Percentiles rank a stretch among this genome's conserved stretches.
Conservation (phyloP, 257 asterid genomes). For the Scutellaria minor region DNA sequence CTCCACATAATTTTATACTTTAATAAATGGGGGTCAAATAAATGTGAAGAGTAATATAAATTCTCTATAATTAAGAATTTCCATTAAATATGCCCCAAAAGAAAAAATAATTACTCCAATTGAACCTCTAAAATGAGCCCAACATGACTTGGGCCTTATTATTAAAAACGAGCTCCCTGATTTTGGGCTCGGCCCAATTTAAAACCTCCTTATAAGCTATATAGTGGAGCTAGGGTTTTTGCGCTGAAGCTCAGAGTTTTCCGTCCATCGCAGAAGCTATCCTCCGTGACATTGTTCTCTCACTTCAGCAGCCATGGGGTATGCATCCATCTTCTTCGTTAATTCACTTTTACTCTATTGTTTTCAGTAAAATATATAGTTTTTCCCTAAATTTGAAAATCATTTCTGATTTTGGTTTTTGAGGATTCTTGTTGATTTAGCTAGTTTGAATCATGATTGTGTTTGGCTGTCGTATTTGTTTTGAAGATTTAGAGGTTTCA, state of each 20-base stretch:
- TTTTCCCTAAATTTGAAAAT: background rate
- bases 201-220: background rate
- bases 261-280: background rate
- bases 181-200: background rate
- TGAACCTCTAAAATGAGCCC: too few relatives aligned
- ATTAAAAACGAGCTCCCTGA: background rate
- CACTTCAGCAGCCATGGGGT: conserved; percentile 49
- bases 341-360: background rate
- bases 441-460: background rate
- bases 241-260: background rate
- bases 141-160: background rate
- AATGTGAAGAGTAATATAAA: too few relatives aligned
- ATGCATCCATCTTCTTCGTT: conserved; percentile 21
- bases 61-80: too few relatives aligned
- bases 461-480: background rate
- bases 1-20: too few relatives aligned
- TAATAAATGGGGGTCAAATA: too few relatives aligned
- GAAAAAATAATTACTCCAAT: too few relatives aligned
- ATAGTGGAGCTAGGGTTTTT: conserved; percentile 6
- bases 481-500: background rate
- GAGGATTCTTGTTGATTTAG: conserved; percentile 17
- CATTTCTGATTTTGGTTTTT: background rate
- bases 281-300: background rate
- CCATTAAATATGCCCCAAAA: too few relatives aligned
- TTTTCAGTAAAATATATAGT: background rate